Base-by-base conservation (phyloP, 2,329 filamentous ascomycete genomes). In the Fusarium luffae region DNA sequence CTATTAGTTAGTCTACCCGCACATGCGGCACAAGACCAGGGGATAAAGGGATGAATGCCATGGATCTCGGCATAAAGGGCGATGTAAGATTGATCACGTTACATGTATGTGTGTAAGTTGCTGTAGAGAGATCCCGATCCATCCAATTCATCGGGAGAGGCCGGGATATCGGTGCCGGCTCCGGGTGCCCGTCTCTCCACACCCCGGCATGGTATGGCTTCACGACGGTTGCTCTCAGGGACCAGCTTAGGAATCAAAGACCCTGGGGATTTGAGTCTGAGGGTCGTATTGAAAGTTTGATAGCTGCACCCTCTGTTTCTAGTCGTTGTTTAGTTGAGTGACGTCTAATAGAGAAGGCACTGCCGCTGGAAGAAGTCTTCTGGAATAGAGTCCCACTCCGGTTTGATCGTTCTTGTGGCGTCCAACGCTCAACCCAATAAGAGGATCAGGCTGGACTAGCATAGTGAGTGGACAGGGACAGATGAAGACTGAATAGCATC, bases 101-200 rank as follows among this genome's bases (percentile, higher is more conserved):
- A 54, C 32, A n/a, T 40, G 32, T 19, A 43, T 25, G 34, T 37
- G 34, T 37, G 34, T n/a, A n/a, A 37, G 34, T 37, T 37, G 34
- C 34, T 37, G 34, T 37, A 37, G 54, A 54, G 28, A 54, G 48
- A 58, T 58, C 44, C 63, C 48, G 63, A 59, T 40, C 41, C 28
- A 63, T 50, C 23, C 23, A 41, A 27, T 25, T 18, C 13, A 48
- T 68, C 67, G 67, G 67, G 46, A 70, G 66, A 49, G 62, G 42
- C 57, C 67, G 67, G 67, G 56, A 67, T 32, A 61, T 46, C 61
- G 48, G 64, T 58, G 37, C 67, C 67, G 66, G 52, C 63, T 59
- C 66, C 59, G 66, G 66, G 43, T 56, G 59, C n/a, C 59, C 49
- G 52, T 37, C 28, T 32, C 41, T 66, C 54, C 57, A 47, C 56